These are phyloP conservation scores for Colletotrichum shisoi DNA, from an alignment of 2,329 filamentous ascomycete genomes.

Conservation along the genomic window DNA sequence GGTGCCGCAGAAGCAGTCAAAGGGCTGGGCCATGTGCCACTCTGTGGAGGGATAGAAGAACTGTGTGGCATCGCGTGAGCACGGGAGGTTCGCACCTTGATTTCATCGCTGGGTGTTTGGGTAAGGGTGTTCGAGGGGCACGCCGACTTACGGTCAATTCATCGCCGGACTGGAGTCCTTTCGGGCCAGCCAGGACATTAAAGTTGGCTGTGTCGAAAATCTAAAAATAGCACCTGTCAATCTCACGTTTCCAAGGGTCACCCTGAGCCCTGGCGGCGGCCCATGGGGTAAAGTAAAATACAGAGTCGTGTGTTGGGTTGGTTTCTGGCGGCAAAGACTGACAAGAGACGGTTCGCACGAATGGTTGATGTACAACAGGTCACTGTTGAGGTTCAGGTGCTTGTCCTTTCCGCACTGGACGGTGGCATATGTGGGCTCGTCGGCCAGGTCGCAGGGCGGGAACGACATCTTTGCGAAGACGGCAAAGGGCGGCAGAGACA, in stretches of 20 bases:
- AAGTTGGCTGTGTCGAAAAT: slow-evolving; percentile 67
- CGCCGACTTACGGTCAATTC: slow-evolving; percentile 61
- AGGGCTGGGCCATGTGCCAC: slow-evolving; percentile 77
- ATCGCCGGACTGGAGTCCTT: slow-evolving; percentile 62
- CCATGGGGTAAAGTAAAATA: background rate
- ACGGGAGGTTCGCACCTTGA: too few species aligned
- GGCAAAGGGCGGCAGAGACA: slow-evolving; percentile 66
- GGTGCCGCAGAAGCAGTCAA: slow-evolving; percentile 69
- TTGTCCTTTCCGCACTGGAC: slow-evolving; percentile 65
- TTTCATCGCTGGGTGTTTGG: too few species aligned
- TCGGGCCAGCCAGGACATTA: slow-evolving; percentile 65
- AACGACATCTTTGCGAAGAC: slow-evolving; percentile 72
- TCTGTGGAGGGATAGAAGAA: slow-evolving; percentile 82
- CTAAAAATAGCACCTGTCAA: slow-evolving; percentile 47
- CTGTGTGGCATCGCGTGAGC: slow-evolving; percentile 42
- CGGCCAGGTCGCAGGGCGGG: slow-evolving; percentile 66
- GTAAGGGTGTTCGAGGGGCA: background rate
- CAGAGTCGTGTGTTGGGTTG: background rate
- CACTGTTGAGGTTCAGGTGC: slow-evolving; percentile 71
- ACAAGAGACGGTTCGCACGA: slow-evolving; percentile 72
- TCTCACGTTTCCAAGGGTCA: slow-evolving; percentile 21
- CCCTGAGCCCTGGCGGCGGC: slow-evolving; percentile 13
- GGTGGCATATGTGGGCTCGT: slow-evolving; percentile 68
- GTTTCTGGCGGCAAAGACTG: slow-evolving; percentile 46
- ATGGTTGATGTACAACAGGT: slow-evolving; percentile 73